A percentile compares a stretch with the other conserved stretches of the same genome.
These are phyloP conservation scores for Penicillium cosmopolitanum DNA, from an alignment of 495 filamentous ascomycete species.

Conservation along the genomic window DNA sequence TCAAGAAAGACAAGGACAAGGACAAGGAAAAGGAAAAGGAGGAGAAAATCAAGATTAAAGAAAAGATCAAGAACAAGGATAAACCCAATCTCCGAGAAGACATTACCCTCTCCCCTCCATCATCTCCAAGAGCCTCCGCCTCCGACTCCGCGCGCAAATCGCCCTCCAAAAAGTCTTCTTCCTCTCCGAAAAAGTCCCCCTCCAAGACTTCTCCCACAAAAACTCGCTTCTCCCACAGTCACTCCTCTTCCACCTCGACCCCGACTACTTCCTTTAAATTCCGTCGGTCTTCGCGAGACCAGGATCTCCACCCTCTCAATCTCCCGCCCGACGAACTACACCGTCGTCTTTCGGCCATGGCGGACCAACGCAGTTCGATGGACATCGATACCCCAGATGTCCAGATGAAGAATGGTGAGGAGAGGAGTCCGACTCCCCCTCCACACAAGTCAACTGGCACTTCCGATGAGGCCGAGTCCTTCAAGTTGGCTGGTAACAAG, in stretches of 20 bases:
- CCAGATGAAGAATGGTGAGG: constrained; percentile 53
- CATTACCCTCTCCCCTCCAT: neutral
- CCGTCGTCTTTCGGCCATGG: constrained; percentile 69
- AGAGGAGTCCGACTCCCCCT: constrained; percentile 73
- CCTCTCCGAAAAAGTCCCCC: constrained; percentile 29
- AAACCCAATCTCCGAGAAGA: neutral
- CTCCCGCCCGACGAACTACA: constrained; percentile 83
- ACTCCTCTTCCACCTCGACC: constrained; percentile 38
- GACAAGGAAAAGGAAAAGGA: constrained; percentile 13
- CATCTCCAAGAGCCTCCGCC: constrained; percentile 30
- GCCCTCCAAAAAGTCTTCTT: constrained; percentile 17
- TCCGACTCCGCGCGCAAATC: constrained; percentile 30
- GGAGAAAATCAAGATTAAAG: too few relatives aligned
- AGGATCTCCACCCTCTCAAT: constrained; percentile 80
- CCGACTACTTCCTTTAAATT: constrained; percentile 23
- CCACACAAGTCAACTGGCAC: constrained; percentile 70
- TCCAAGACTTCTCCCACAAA: constrained; percentile 34
- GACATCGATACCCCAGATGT: constrained; percentile 72
- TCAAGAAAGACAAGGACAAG: constrained; percentile 45
- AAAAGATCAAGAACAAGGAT: constrained; percentile 5
- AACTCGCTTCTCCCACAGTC: constrained; percentile 37
- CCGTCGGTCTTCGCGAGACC: constrained; percentile 60
- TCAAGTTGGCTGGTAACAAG: constrained; percentile 92
- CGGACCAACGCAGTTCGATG: constrained; percentile 67
- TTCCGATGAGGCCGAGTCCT: constrained; percentile 77